Conservation (phyloP, 2,329 filamentous ascomycete species). For the Colletotrichum abscissum region DNA sequence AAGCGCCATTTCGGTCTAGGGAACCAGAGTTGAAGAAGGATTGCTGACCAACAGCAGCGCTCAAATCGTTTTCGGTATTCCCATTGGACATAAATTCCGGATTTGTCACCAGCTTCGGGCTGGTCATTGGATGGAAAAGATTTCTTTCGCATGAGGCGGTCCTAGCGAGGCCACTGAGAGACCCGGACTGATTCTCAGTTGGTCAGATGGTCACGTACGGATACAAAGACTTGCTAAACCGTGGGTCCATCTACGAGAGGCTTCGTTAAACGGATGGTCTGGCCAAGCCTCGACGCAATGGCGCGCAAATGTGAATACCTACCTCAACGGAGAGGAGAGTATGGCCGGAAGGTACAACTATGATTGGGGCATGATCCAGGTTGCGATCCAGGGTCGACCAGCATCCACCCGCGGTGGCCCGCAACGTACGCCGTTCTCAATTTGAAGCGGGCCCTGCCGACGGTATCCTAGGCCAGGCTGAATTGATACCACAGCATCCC, state of each 20-base stretch:
- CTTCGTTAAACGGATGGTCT: constrained; percentile 2
- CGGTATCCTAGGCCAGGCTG: constrained; percentile 20
- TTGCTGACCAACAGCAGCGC: constrained; percentile 45
- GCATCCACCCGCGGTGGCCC: constrained; percentile 34
- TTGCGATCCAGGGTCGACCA: constrained; percentile 22
- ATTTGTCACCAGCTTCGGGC: constrained; percentile 42
- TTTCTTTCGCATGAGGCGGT: constrained; percentile 43
- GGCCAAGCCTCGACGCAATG: constrained; percentile 2
- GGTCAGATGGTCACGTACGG: constrained; percentile 46
- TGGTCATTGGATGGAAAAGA: constrained; percentile 54
- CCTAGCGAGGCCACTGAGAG: constrained; percentile 52
- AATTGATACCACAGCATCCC: constrained; percentile 1
- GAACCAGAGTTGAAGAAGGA: neutral
- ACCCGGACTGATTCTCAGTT: constrained; percentile 57
- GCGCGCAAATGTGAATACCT: neutral
- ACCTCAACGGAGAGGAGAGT: neutral
- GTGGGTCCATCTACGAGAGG: neutral
- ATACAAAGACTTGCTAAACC: constrained; percentile 37
- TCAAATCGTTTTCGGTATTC: constrained; percentile 37
- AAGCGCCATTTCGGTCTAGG: constrained; percentile 5
- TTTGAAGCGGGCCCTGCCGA: constrained; percentile 33
- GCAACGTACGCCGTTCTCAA: constrained; percentile 33
- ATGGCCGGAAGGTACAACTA: constrained; percentile 2
- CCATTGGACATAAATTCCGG: constrained; percentile 52
- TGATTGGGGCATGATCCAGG: constrained; percentile 24